phyloP scores from a whole-genome alignment of 1,139 yeast genomes.

The Pichia kudriavzevii region DNA sequence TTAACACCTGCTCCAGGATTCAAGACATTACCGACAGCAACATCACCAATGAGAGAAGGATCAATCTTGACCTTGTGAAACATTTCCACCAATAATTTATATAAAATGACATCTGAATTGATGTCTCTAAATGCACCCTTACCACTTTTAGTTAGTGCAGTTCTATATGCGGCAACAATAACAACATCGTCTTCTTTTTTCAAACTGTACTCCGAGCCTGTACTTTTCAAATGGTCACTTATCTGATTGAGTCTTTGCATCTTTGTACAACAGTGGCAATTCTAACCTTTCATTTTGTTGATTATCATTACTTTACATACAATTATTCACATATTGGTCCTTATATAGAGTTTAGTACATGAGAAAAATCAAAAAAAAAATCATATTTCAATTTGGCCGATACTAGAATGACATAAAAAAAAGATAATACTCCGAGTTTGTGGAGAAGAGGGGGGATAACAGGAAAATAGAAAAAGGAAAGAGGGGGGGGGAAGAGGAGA shows the following conservation, averaged over 20 bases:
- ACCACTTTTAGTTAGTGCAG: constrained; percentile 79
- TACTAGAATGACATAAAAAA: too few species aligned
- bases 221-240: neutral
- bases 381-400: too few species aligned
- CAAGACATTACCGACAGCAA: constrained; percentile 81
- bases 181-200: constrained; percentile 80
- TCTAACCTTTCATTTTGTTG: too few species aligned
- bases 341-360: too few species aligned
- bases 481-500: too few species aligned
- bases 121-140: constrained; percentile 47
- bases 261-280: too few species aligned
- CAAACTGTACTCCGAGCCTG: neutral
- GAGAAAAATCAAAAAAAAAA: too few species aligned
- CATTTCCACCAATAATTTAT: constrained; percentile 86
- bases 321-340: too few species aligned
- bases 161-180: constrained; percentile 79
- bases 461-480: too few species aligned
- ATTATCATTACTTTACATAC: too few species aligned
- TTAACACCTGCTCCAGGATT: constrained; percentile 89
- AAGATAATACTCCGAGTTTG: too few species aligned
- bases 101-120: constrained; percentile 49
- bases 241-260: constrained; percentile 2
- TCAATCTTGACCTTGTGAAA: constrained; percentile 89
- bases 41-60: constrained; percentile 68
- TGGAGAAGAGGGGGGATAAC: too few species aligned